Base-by-base conservation (phyloP, 2,329 filamentous ascomycete genomes). In the Stemphylium beticola region DNA sequence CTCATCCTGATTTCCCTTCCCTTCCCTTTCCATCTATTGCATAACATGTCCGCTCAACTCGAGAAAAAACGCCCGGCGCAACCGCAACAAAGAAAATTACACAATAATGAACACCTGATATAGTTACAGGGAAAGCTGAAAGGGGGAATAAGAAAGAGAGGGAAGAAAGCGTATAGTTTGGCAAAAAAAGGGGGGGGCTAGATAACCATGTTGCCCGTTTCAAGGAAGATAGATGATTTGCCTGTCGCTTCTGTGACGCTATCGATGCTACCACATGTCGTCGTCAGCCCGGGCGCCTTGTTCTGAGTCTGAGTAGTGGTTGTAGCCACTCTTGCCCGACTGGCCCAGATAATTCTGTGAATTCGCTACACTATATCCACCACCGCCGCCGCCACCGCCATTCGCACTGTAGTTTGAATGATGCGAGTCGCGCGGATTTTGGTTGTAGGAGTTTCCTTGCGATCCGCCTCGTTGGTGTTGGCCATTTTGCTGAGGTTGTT, bases 241-340 rank as follows among this genome's bases (percentile, higher is more conserved):
- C 18, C 20, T 18, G 24, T 18, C 29, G 12, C 15, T 29, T 40
- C 29, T 18, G 22, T 20, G 31, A 50, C 20, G 34, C 17, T 37
- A 48, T 6, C 11, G 53, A 69, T 66, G 22, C 54, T 65, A 76
- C 74, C 74, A 76, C 74, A 76, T 76, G 12, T 76, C 73, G 43
- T 75, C 72, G 31, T 74, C 65, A 22, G 53, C 69, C 48, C 69
- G 65, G 26, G 63, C 69, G 20, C 64, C 62, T 39, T 65, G 61
- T 44, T 71, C 71, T 5, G 64, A 64, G 48, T 74, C 70, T 9
- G 69, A 65, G 34, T 71, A 65, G 11, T 60, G 65, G 24, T 68
- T 62, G 36, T 72, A 69, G 10, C 61, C 49, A 15, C 64, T 60
- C 38, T 68, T 65, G 38, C 59, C 46, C 9, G 64, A 55, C 26